These are phyloP conservation scores for Schoenoplectus triqueter DNA, from an alignment of 202 grass and related monocot species.

Conservation along the genomic window DNA sequence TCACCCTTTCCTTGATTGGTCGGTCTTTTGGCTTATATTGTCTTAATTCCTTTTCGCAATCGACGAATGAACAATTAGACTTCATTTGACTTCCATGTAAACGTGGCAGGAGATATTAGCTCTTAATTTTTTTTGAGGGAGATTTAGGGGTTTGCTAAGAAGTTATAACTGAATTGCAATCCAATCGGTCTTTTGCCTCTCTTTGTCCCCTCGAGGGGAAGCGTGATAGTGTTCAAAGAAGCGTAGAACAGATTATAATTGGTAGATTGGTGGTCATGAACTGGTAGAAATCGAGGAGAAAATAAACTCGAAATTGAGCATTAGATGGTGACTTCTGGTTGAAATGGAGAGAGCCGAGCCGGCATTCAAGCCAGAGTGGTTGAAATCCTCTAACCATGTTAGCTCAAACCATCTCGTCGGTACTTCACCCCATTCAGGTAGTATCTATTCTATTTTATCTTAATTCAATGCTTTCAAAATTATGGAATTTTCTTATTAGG, in stretches of 20 bases:
- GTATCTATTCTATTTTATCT: background rate
- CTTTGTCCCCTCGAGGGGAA: slow-evolving; percentile 10
- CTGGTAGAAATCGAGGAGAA: slow-evolving; percentile 34
- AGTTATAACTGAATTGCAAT: slow-evolving; percentile 24
- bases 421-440: slow-evolving; percentile 33
- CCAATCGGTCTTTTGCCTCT: background rate
- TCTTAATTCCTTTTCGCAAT: background rate
- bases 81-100: slow-evolving; percentile 17
- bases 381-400: slow-evolving; percentile 32
- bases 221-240: slow-evolving; percentile 1
- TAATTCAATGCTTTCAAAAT: background rate
- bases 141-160: slow-evolving; percentile 24
- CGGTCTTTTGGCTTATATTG: slow-evolving; percentile 5
- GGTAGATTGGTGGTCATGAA: slow-evolving; percentile 26
- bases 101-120: background rate
- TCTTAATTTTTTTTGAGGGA: background rate
- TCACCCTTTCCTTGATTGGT: slow-evolving; percentile 29
- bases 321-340: slow-evolving; percentile 42
- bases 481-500: background rate
- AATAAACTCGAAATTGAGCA: slow-evolving; percentile 35
- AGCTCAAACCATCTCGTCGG: slow-evolving; percentile 23
- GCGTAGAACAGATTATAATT: slow-evolving; percentile 7
- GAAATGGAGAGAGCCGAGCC: slow-evolving; percentile 45
- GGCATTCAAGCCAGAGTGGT: slow-evolving; percentile 49
- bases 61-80: background rate